Conservation (phyloP, 768 basidiomycete genomes). For the Roridomyces roridus region DNA sequence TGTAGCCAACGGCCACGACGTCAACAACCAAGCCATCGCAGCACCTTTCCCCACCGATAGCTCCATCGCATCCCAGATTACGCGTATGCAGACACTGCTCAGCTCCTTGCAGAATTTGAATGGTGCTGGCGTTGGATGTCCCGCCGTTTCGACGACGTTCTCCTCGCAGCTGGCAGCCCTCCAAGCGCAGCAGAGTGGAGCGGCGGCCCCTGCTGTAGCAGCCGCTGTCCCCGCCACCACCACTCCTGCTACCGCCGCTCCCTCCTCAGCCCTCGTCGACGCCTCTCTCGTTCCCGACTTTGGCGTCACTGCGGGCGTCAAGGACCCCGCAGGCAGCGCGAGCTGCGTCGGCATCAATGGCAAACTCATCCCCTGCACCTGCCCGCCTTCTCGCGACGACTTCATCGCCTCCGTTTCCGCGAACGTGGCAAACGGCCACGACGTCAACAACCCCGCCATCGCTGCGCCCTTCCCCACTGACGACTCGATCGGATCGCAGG, state of each 20-base stretch:
- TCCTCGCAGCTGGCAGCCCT: slow-evolving; percentile 33
- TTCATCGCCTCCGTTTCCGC: slow-evolving; percentile 59
- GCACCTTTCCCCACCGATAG: slow-evolving; percentile 70
- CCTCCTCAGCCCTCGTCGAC: slow-evolving; percentile 36
- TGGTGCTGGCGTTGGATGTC: slow-evolving; percentile 74
- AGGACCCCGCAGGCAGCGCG: neutral
- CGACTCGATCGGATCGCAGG: slow-evolving; percentile 54
- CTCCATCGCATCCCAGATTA: slow-evolving; percentile 27
- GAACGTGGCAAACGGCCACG: slow-evolving; percentile 67
- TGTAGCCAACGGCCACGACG: slow-evolving; percentile 64
- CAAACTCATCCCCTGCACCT: slow-evolving; percentile 68
- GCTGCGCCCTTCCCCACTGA: slow-evolving; percentile 68
- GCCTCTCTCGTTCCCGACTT: neutral
- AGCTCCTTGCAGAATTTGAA: slow-evolving; percentile 75
- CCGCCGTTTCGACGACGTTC: slow-evolving; percentile 34
- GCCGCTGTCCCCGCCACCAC: slow-evolving; percentile 5
- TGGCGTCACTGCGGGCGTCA: neutral
- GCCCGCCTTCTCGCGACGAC: slow-evolving; percentile 60
- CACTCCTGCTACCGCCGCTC: slow-evolving; percentile 26
- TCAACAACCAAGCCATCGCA: slow-evolving; percentile 62
- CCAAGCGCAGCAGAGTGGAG: neutral
- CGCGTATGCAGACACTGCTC: slow-evolving; percentile 63
- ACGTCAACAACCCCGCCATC: slow-evolving; percentile 69
- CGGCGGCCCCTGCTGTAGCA: slow-evolving; percentile 4
- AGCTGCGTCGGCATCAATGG: slow-evolving; percentile 4